Conservation (phyloP, 768 basidiomycete genomes). For the Lentinula aciculospora region DNA sequence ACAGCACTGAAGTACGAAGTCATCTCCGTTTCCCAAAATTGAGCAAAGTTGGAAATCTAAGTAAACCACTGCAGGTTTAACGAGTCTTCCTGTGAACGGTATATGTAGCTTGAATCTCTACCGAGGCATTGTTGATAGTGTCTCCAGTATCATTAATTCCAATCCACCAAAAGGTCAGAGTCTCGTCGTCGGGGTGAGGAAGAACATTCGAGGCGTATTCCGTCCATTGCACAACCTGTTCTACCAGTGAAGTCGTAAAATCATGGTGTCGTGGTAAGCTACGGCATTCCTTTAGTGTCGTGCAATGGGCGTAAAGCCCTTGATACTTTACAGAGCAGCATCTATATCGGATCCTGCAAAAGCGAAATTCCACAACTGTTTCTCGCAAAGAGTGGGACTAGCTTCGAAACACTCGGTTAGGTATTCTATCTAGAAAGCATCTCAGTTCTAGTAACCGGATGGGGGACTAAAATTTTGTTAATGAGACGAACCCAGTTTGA, state of each 20-base stretch:
- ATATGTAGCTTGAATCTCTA: conserved; percentile 7
- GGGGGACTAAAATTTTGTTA: not conserved
- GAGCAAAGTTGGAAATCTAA: conserved; percentile 42
- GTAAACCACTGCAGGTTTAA: no score
- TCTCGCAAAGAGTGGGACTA: conserved; percentile 32
- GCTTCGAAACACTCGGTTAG: conserved; percentile 47
- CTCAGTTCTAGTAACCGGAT: not conserved
- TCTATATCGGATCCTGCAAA: conserved; percentile 49
- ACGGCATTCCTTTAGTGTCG: not conserved
- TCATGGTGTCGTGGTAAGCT: conserved; percentile 44
- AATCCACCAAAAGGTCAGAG: conserved; percentile 52
- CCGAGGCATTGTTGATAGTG: conserved; percentile 32
- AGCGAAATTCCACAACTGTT: conserved; percentile 51
- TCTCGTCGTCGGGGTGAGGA: conserved; percentile 35
- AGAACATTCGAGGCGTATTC: conserved; percentile 36
- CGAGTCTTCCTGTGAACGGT: not conserved
- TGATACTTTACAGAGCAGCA: conserved; percentile 26
- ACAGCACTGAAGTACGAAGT: conserved; percentile 43
- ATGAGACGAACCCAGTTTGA: conserved; percentile 39
- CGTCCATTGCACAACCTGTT: conserved; percentile 46
- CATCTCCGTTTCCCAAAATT: conserved; percentile 48
- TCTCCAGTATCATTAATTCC: conserved; percentile 53
- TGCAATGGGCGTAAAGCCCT: not conserved
- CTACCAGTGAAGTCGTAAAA: conserved; percentile 40
- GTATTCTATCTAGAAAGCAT: conserved; percentile 39